phyloP scores from a whole-genome alignment of 2,329 filamentous ascomycete species.

The Chrysoporthe cubensis region DNA sequence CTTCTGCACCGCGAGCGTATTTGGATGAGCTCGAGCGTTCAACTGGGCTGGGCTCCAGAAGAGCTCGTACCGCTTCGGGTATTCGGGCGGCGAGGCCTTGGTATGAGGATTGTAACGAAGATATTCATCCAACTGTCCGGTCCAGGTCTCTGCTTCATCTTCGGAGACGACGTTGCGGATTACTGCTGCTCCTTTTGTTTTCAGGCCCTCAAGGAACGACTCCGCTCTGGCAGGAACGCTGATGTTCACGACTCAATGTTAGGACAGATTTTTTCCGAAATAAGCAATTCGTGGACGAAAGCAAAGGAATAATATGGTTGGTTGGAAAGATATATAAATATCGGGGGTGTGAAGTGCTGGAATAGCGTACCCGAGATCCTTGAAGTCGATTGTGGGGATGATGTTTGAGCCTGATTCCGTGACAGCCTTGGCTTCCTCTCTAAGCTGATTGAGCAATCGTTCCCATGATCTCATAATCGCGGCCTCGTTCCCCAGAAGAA shows the following conservation, averaged over 20 bases:
- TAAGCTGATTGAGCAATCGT: slow-evolving; percentile 43
- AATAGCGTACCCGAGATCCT: slow-evolving; percentile 37
- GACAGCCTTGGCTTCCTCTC: slow-evolving; percentile 44
- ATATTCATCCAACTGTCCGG: slow-evolving; percentile 56
- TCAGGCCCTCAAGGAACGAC: slow-evolving; percentile 37
- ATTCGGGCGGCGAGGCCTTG: slow-evolving; percentile 36
- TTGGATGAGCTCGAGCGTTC: slow-evolving; percentile 44
- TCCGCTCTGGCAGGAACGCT: slow-evolving; percentile 13
- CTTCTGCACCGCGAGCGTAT: slow-evolving; percentile 46
- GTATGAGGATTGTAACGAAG: slow-evolving; percentile 51
- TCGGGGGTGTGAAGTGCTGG: too few relatives aligned
- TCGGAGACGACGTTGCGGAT: slow-evolving; percentile 39
- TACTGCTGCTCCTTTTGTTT: slow-evolving; percentile 39
- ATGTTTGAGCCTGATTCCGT: slow-evolving; percentile 39
- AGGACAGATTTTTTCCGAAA: not conserved
- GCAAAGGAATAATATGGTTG: not conserved
- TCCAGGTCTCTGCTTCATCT: slow-evolving; percentile 46
- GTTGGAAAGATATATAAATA: not conserved
- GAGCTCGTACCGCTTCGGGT: slow-evolving; percentile 42
- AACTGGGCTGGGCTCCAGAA: slow-evolving; percentile 48
- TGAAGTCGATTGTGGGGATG: slow-evolving; percentile 48
- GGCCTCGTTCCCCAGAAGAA: slow-evolving; percentile 44
- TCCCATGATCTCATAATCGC: slow-evolving; percentile 45
- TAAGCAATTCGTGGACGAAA: not conserved
- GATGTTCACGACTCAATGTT: not conserved